Percentiles rank a stretch among this genome's conserved stretches.
Evolutionary conservation across 1,139 yeast species (phyloP).

Genomic region (Magnusiomyces sp.): DNA sequence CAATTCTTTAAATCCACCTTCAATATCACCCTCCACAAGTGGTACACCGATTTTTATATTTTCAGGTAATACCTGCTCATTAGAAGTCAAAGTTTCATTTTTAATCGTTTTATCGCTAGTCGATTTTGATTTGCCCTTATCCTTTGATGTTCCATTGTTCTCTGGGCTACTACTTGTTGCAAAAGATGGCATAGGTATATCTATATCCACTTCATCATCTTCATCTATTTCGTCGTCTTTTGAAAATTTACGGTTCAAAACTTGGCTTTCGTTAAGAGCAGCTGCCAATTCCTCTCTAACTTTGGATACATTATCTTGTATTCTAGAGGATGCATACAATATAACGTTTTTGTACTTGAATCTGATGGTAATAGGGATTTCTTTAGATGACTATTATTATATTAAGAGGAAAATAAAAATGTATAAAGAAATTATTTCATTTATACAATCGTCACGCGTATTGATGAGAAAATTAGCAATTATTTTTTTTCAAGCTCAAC

Average conservation of each 20-base stretch:
- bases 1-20: constrained; percentile 4
- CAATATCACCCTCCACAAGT: constrained; percentile 1
- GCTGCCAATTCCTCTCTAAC: background rate
- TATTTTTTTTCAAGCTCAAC: no score
- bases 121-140: background rate
- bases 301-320: background rate
- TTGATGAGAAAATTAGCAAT: no score
- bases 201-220: constrained; percentile 2
- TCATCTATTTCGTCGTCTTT: background rate
- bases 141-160: background rate
- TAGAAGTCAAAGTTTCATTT: background rate
- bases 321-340: background rate
- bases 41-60: constrained; percentile 3
- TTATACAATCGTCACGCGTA: no score
- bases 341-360: constrained; percentile 1
- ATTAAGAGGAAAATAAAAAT: background rate
- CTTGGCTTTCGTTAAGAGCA: constrained; percentile 4
- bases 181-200: constrained; percentile 3
- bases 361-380: constrained; percentile 3
- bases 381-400: background rate
- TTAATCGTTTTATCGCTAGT: background rate
- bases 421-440: background rate
- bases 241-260: background rate
- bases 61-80: background rate
- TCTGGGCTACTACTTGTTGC: background rate